A percentile compares a stretch with the other conserved stretches of the same genome.
These are phyloP conservation scores for Dichomitus squalens DNA, from an alignment of 1,284 basidiomycete species.

Conservation along the genomic window DNA sequence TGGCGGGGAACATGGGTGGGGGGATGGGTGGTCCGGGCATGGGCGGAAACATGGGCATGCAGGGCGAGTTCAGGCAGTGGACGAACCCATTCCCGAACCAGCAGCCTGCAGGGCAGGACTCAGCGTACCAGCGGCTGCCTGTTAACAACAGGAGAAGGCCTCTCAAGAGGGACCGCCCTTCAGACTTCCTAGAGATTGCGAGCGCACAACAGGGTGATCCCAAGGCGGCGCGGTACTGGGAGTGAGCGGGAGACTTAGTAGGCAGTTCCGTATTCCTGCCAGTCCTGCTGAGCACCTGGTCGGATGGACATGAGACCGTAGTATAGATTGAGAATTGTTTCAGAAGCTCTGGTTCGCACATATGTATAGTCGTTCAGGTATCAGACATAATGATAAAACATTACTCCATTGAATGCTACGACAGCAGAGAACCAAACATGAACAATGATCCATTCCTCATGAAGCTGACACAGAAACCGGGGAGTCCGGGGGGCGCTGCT, in stretches of 20 bases:
- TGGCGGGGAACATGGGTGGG: conserved; percentile 3
- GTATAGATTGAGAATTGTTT: background rate
- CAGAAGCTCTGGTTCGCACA: background rate
- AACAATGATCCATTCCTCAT: conserved; percentile 1
- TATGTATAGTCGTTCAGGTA: background rate
- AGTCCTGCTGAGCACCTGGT: background rate
- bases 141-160: conserved; percentile 76
- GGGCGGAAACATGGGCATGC: conserved; percentile 28
- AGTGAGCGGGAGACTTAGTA: conserved; percentile 39
- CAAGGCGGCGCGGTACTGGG: conserved; percentile 77
- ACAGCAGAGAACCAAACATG: background rate
- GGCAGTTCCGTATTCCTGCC: too few species aligned
- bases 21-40: conserved; percentile 9
- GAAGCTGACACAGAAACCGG: background rate
- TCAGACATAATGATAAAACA: conserved; percentile 1
- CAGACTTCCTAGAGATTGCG: conserved; percentile 77
- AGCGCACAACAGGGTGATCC: conserved; percentile 54
- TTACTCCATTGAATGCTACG: conserved; percentile 6
- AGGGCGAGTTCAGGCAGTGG: conserved; percentile 46
- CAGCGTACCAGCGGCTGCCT: conserved; percentile 81
- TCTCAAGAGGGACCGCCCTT: conserved; percentile 77
- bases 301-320: background rate
- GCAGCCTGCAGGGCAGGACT: conserved; percentile 67
- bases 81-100: conserved; percentile 60
- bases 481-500: conserved; percentile 18